Percentiles rank a stretch among this genome's conserved stretches.
phyloP scores from a whole-genome alignment of 2,329 filamentous ascomycete genomes.

The Cladosporium cucumerinum region DNA sequence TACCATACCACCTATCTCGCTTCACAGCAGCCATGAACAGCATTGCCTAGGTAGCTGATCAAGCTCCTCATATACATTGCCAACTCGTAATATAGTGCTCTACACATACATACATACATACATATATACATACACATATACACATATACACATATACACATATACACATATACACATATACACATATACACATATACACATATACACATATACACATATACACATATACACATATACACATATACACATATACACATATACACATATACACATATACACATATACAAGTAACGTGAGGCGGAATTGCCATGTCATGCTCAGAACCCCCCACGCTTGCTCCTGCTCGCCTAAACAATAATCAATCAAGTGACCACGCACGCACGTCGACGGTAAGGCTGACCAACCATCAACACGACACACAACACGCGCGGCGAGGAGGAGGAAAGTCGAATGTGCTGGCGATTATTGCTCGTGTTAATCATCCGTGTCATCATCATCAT shows the following conservation, averaged over 20 bases:
- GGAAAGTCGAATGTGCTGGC: background rate
- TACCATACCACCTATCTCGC: too few species aligned
- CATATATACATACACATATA: background rate
- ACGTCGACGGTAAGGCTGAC: slow-evolving; percentile 7
- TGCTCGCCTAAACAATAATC: background rate
- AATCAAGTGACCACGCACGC: slow-evolving; percentile 5
- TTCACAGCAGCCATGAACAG: background rate
- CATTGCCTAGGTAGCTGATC: background rate
- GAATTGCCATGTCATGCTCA: background rate
- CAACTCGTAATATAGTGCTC: background rate
- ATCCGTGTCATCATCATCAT: background rate
- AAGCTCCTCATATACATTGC: background rate
- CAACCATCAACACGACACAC: background rate
- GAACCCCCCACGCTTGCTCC: background rate
- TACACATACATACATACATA: background rate
- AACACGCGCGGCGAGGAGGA: background rate
- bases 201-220: background rate
- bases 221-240: background rate
- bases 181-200: background rate
- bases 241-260: too few species aligned
- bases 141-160: background rate
- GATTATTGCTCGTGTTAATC: too few species aligned
- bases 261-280: background rate
- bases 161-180: background rate
- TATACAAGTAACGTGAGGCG: background rate